Evolutionary conservation across 306 rosid species (phyloP).

Genomic region (Betula pendula): DNA sequence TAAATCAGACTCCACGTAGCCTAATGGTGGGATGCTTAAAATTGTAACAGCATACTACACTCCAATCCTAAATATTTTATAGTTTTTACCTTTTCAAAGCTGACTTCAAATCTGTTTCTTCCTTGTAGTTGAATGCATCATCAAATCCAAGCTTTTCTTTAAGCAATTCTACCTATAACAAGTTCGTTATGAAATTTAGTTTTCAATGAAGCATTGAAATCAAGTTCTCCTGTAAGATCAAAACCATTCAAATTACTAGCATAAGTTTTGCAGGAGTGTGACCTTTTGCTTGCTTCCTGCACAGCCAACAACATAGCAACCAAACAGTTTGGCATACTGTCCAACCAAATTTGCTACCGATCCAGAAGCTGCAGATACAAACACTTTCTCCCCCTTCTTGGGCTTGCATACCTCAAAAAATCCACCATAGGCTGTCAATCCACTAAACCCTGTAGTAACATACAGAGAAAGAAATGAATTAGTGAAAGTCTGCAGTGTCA

Average conservation of each 20-base stretch:
- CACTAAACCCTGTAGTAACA: slow-evolving; percentile 48
- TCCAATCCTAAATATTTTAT: too few relatives aligned
- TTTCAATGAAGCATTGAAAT: background rate
- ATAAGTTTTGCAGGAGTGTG: background rate
- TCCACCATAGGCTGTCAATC: slow-evolving; percentile 74
- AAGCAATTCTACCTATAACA: slow-evolving; percentile 52
- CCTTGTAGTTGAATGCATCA: slow-evolving; percentile 83
- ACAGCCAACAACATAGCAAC: slow-evolving; percentile 84
- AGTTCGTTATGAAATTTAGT: background rate
- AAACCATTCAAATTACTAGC: background rate
- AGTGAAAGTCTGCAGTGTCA: background rate
- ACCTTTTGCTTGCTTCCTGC: slow-evolving; percentile 75
- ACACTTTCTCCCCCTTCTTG: slow-evolving; percentile 65
- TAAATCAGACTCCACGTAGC: too few relatives aligned
- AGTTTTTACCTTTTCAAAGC: slow-evolving; percentile 48
- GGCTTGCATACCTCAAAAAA: slow-evolving; percentile 60
- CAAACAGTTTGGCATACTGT: slow-evolving; percentile 65
- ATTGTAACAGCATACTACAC: too few relatives aligned
- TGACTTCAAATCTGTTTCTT: slow-evolving; percentile 60
- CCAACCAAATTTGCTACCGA: slow-evolving; percentile 71
- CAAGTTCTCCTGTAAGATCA: background rate
- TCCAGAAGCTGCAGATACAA: slow-evolving; percentile 77
- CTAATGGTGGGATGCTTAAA: too few relatives aligned
- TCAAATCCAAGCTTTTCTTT: slow-evolving; percentile 70
- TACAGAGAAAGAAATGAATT: background rate